A percentile compares a stretch with the other conserved stretches of the same genome.
These are phyloP conservation scores for Seminavis robusta DNA, from an alignment of 108 stramenopile genomes.

Conservation along the genomic window DNA sequence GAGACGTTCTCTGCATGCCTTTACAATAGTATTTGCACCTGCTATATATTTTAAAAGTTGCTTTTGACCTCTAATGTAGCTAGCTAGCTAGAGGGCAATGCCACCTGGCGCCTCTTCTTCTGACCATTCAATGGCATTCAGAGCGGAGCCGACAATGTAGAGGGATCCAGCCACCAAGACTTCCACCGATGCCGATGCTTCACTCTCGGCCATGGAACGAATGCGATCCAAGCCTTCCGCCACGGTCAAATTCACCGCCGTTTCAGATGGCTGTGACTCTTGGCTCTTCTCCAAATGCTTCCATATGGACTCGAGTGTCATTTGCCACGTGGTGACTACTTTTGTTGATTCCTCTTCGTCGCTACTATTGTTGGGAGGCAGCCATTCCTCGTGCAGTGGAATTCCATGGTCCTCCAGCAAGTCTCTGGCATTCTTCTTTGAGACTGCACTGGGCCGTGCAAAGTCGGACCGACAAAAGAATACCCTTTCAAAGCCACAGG, in stretches of 20 bases:
- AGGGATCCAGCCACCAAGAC: conserved; percentile 77
- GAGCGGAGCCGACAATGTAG: conserved; percentile 71
- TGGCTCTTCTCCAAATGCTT: conserved; percentile 19
- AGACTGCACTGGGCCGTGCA: conserved; percentile 65
- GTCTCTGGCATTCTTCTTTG: conserved; percentile 37
- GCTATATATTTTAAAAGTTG: no score
- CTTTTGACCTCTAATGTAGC: no score
- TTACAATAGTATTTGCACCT: no score
- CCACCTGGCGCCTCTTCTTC: conserved; percentile 30
- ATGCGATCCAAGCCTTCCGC: conserved; percentile 11
- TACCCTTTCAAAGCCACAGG: conserved; percentile 38
- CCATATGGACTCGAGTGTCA: conserved; percentile 47
- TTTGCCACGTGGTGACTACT: conserved; percentile 40
- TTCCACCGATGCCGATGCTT: conserved; percentile 22
- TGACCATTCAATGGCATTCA: conserved; percentile 49
- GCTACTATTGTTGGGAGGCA: neutral
- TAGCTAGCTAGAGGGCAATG: no score
- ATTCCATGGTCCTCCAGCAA: conserved; percentile 34
- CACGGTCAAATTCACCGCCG: conserved; percentile 5
- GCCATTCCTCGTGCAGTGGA: conserved; percentile 3
- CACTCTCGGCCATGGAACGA: neutral
- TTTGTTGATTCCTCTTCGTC: neutral
- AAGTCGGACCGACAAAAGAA: conserved; percentile 63
- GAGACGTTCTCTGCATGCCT: no score
- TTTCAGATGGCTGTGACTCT: neutral